Percentiles rank a stretch among this genome's conserved stretches.
Conservation (phyloP, 2,329 filamentous ascomycete genomes). For the Botrytis cinerea region DNA sequence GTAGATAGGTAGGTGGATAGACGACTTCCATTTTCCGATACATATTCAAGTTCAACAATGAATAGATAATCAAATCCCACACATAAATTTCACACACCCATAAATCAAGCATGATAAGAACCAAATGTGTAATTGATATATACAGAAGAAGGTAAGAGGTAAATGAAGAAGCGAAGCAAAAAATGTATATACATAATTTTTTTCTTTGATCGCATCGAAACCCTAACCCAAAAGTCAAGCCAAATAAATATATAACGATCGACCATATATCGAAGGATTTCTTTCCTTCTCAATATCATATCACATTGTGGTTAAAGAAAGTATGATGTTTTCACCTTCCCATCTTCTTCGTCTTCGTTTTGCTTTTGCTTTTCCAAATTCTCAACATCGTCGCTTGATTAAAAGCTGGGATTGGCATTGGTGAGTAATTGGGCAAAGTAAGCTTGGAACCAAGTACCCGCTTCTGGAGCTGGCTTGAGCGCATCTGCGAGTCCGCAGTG, state of each 20-base stretch:
- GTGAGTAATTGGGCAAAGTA: slow-evolving; percentile 59
- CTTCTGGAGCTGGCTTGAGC: slow-evolving; percentile 66
- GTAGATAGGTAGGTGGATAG: too few species aligned
- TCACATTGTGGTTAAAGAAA: neutral
- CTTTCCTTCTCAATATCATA: neutral
- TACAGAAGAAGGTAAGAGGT: slow-evolving; percentile 11
- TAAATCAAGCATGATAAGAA: too few species aligned
- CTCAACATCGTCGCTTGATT: slow-evolving; percentile 32
- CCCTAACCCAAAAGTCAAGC: too few species aligned
- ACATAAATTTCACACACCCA: too few species aligned
- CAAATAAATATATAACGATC: neutral
- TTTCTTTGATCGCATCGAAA: neutral
- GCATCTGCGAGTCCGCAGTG: slow-evolving; percentile 54
- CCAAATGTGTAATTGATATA: slow-evolving; percentile 3
- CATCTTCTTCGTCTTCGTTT: neutral
- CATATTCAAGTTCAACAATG: too few species aligned
- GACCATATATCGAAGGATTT: neutral
- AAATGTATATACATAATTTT: slow-evolving; percentile 18
- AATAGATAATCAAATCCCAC: too few species aligned
- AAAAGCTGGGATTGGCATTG: slow-evolving; percentile 58
- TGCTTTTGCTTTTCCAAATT: neutral
- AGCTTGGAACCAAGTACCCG: slow-evolving; percentile 62
- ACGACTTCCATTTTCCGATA: too few species aligned
- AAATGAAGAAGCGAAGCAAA: neutral
- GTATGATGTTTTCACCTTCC: neutral